Evolutionary conservation across 768 basidiomycete species (phyloP).

Genomic region (Leccinum sublutescens): DNA sequence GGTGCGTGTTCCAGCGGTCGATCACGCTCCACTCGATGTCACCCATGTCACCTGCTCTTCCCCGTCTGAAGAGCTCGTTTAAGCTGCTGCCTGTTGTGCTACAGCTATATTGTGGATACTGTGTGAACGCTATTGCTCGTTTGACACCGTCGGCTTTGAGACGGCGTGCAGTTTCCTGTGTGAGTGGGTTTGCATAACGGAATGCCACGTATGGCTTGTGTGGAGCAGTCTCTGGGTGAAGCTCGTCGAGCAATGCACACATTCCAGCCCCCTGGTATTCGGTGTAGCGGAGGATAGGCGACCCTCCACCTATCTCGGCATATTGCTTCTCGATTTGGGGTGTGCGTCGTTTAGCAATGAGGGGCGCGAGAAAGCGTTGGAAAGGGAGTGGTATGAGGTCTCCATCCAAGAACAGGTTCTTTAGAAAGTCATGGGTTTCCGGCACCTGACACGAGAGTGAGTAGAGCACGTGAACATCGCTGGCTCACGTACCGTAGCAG

Average conservation of each 20-base stretch:
- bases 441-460: constrained; percentile 54
- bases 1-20: constrained; percentile 96
- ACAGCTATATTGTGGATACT: constrained; percentile 99
- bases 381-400: constrained; percentile 96
- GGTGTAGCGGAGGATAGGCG: constrained; percentile 92
- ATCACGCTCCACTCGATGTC: constrained; percentile 94
- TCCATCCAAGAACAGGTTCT: constrained; percentile 84
- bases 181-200: constrained; percentile 88
- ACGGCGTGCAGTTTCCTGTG: constrained; percentile 74
- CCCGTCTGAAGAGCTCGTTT: constrained; percentile 82
- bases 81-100: constrained; percentile 97
- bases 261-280: constrained; percentile 85
- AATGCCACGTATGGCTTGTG: constrained; percentile 97
- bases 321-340: constrained; percentile 96
- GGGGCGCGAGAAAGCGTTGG: constrained; percentile 82
- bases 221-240: constrained; percentile 90
- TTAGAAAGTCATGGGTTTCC: constrained; percentile 92
- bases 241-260: constrained; percentile 87
- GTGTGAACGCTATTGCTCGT: constrained; percentile 93
- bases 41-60: constrained; percentile 58
- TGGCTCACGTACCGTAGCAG: constrained; percentile 66
- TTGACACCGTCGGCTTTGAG: constrained; percentile 90
- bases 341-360: constrained; percentile 85
- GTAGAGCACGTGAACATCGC: not conserved
- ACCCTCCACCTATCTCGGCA: constrained; percentile 91